Base-by-base conservation (phyloP, 129 eudicot genomes). In the Gnaphalium uliginosum region DNA sequence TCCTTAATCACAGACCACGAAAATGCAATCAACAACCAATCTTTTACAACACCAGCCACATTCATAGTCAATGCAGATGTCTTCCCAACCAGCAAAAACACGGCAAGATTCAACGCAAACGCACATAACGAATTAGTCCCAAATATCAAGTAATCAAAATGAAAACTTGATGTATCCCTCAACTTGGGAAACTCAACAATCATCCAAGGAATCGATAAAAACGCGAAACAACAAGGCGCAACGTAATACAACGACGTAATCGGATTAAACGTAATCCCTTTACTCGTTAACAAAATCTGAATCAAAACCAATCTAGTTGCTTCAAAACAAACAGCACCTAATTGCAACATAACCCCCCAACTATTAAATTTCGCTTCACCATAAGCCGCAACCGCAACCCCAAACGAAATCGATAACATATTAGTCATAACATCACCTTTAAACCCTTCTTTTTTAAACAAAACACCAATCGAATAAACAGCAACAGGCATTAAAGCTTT, bases 1-100 rank as follows among this genome's bases (percentile, higher is more conserved):
- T 90, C 96, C 87, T 87, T 87, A 53, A 90, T 90, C 81, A 90
- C 96, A 60, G 96, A 90, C 96, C 96, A 90, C 0, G 96, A 90
- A 77, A 90, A 87, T 8, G 93, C 96, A 62, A 90, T 90, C 90
- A 90, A 80, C 82, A 90, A 69, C 96, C 96, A 90, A 82, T 90
- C 96, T 43, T 90, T 90, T 2, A 87, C 96, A 56, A 90, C 93
- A 39, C 96, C 96, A 27, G 96, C 93, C 30, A 87, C 96, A 85
- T 90, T 90, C 96, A 90, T 90, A 0, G 93, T 90, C 90, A 90
- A 82, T 0, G 96, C 93, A 4, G 92, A 87, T 0, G 92, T 87
- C 87, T 90, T 90, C 32, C 96, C 93, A 24, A 87, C 93, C 48
- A 87, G 89, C 86, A 90, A 79, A 51, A 90, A 87, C 80, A 90